Evolutionary conservation across 148 eudicot species (phyloP), one percentile per base, ranked within the genome.

Genomic region (Limonium bicolor): DNA sequence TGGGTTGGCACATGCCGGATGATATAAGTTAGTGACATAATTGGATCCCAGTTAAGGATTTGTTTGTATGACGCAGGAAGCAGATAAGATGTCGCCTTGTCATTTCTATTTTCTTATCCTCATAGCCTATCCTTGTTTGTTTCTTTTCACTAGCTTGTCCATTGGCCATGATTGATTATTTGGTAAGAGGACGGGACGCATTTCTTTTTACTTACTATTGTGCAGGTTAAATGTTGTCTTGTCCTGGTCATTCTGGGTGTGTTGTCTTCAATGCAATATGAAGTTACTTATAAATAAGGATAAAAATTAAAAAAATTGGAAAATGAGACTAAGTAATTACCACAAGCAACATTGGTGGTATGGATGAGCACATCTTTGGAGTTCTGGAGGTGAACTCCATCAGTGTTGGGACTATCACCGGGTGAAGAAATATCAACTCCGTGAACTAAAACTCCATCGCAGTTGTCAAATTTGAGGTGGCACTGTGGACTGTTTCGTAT

Each of bases 341-440:
- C 95, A 32, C 93, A 74, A 36, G 76, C 84, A 54, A 90, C 72
- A 48, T 54, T 64, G 46, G 73, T 55, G 37, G 71, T 71, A 62
- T 70, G 94, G 67, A 88, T 74, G 37, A 77, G 58, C 60, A 88
- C 93, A 36, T 90, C 77, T 37, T 40, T 74, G 41, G 97, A 75
- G 73, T 77, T 78, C 52, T 75, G 86, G 8, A 90, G 64, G 69
- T 90, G 97, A 39, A 90, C 80, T 53, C 97, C 97, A 36, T 90
- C 97, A 12, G 97, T 90, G 52, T 90, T 90, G 10, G 95, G 95
- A 57, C 97, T 90, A 59, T 84, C 79, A 35, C 82, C 87, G 0
- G 97, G 97, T 21, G 97, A 84, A 27, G 76, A 68, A 41, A 71
- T 59, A 19, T 37, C 70, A 53, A 84, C 53, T 23, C 67, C 56